Conservation (phyloP, 257 asterid genomes). For the Nicotiana attenuata region DNA sequence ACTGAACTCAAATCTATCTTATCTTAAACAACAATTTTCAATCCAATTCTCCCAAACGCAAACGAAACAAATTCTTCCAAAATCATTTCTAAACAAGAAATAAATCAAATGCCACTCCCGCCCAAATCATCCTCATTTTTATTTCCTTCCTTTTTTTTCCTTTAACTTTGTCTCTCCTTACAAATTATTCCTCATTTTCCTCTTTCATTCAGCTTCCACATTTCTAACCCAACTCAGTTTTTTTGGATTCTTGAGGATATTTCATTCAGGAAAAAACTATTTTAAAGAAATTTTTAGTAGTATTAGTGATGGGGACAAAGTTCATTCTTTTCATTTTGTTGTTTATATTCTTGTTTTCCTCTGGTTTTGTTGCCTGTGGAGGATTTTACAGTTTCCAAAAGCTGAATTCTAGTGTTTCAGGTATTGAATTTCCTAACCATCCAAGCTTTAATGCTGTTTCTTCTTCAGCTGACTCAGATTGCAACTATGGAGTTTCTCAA, state of each 20-base stretch:
- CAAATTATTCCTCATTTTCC: background rate
- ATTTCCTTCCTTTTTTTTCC: background rate
- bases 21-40: no score
- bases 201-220: background rate
- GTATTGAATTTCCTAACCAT: constrained; percentile 42
- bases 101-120: no score
- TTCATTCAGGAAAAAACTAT: background rate
- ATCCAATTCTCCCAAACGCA: background rate
- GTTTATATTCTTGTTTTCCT: constrained; percentile 25
- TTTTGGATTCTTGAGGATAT: background rate
- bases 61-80: background rate
- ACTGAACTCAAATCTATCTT: no score
- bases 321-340: constrained; percentile 14
- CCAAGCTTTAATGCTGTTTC: constrained; percentile 33
- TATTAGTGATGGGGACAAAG: constrained; percentile 9
- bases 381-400: constrained; percentile 12
- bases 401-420: constrained; percentile 30
- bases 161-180: background rate
- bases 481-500: constrained; percentile 17
- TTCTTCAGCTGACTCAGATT: constrained; percentile 32
- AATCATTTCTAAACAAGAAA: no score
- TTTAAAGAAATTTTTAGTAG: background rate
- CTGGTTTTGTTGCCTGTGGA: constrained; percentile 23
- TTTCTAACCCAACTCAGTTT: background rate
- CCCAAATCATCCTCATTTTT: background rate